Conservation (phyloP, 331 rosid genomes). For the Pyrus hybrid region DNA sequence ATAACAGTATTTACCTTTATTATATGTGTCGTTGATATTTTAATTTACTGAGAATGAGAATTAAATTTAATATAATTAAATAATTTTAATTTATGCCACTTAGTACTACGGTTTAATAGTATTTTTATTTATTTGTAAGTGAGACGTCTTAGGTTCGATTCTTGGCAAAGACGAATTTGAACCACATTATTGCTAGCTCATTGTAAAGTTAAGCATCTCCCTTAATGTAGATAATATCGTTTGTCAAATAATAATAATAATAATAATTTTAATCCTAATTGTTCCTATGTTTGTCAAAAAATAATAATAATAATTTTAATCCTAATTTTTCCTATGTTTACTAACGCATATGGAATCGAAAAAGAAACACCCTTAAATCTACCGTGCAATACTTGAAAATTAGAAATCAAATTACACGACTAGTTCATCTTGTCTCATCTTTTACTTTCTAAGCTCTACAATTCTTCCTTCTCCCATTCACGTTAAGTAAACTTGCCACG, state of each 20-base stretch:
- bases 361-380: too few relatives aligned
- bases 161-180: accelerated
- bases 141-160: accelerated
- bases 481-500: neutral
- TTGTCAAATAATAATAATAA: too few relatives aligned
- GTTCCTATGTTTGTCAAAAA: too few relatives aligned
- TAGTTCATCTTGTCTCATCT: neutral
- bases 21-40: neutral
- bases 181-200: too few relatives aligned
- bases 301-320: too few relatives aligned
- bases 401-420: neutral
- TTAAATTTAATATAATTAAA: too few relatives aligned
- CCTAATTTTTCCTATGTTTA: too few relatives aligned
- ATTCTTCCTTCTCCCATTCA: neutral
- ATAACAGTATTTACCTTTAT: too few relatives aligned
- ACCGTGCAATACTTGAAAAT: neutral
- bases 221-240: too few relatives aligned
- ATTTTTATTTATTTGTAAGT: too few relatives aligned
- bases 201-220: accelerated
- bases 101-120: accelerated
- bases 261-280: too few relatives aligned
- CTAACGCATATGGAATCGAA: neutral
- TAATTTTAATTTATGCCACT: too few relatives aligned
- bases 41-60: neutral
- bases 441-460: neutral